Percentiles rank a stretch among this genome's conserved stretches.
Evolutionary conservation across 1,139 yeast species (phyloP).

Genomic region (Debaryomyces singareniensis): DNA sequence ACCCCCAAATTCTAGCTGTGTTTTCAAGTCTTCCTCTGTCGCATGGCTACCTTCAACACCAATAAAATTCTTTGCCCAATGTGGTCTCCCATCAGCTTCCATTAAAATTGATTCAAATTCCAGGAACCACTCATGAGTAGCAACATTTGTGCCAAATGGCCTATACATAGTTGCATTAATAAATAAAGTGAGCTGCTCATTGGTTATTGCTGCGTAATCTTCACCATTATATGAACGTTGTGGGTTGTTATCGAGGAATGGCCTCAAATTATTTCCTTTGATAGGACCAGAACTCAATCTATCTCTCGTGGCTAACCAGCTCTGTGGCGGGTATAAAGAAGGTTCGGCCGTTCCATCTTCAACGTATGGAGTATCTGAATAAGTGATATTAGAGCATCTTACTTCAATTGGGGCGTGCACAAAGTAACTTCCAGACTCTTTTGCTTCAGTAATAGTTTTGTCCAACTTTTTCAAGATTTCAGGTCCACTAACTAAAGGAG

Average conservation of each 20-base stretch:
- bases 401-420: constrained; percentile 97
- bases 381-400: constrained; percentile 83
- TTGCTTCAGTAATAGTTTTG: constrained; percentile 56
- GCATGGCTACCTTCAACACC: constrained; percentile 48
- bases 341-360: constrained; percentile 40
- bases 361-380: constrained; percentile 33
- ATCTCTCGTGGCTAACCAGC: constrained; percentile 33
- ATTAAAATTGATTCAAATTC: constrained; percentile 74
- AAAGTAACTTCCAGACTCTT: constrained; percentile 53
- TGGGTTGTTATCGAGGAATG: constrained; percentile 78
- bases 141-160: constrained; percentile 74
- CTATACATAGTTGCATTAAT: constrained; percentile 94
- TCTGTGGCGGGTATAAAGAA: constrained; percentile 35
- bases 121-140: constrained; percentile 75
- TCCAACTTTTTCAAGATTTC: constrained; percentile 63
- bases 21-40: constrained; percentile 29
- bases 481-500: constrained; percentile 75
- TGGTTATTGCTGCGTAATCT: constrained; percentile 48
- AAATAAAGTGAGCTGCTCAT: constrained; percentile 76
- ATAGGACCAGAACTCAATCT: constrained; percentile 59
- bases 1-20: constrained; percentile 37
- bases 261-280: constrained; percentile 77
- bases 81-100: constrained; percentile 88
- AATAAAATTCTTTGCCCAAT: constrained; percentile 97
- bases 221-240: constrained; percentile 45